Percentiles rank a stretch among this genome's conserved stretches.
Conservation (phyloP, 2,329 filamentous ascomycete species). For the Metarhizium sp. region DNA sequence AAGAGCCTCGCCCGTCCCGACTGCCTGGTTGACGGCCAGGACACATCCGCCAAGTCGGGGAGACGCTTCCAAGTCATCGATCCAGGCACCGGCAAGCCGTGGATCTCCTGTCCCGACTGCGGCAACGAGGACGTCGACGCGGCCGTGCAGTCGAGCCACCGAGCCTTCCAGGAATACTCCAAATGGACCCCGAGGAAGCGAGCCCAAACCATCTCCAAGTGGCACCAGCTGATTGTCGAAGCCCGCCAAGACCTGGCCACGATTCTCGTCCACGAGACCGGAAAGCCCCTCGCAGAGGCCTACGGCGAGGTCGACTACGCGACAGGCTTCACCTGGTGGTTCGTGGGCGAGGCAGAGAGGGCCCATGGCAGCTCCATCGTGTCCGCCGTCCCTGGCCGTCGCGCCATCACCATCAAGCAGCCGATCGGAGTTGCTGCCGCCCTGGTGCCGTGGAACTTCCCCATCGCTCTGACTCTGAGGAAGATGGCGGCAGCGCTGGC, state of each 20-base stretch:
- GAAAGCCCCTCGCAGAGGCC: slow-evolving; percentile 46
- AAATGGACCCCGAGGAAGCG: slow-evolving; percentile 26
- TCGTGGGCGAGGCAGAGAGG: slow-evolving; percentile 39
- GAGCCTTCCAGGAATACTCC: slow-evolving; percentile 27
- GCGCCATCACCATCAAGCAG: slow-evolving; percentile 60
- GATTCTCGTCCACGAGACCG: slow-evolving; percentile 39
- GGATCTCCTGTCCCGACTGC: slow-evolving; percentile 41
- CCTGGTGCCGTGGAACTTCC: slow-evolving; percentile 48
- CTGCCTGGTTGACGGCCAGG: slow-evolving; percentile 39
- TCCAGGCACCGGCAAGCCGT: slow-evolving; percentile 39
- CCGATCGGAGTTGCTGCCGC: slow-evolving; percentile 25
- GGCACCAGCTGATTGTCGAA: slow-evolving; percentile 26
- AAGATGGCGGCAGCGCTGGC: slow-evolving; percentile 49
- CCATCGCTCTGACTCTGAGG: slow-evolving; percentile 38
- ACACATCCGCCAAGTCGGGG: slow-evolving; percentile 33
- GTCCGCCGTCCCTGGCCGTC: slow-evolving; percentile 50
- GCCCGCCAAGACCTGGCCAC: slow-evolving; percentile 28
- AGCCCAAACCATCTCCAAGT: slow-evolving; percentile 24
- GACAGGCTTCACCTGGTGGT: slow-evolving; percentile 45
- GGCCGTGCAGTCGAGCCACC: slow-evolving; percentile 25
- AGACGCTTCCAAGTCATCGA: slow-evolving; percentile 43
- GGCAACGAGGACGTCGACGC: slow-evolving; percentile 27
- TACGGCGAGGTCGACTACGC: slow-evolving; percentile 47
- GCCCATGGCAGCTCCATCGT: slow-evolving; percentile 50
- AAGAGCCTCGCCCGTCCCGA: slow-evolving; percentile 37